Conservation (phyloP, 192 early-diverging fungal species). For the Coemansia erecta region DNA sequence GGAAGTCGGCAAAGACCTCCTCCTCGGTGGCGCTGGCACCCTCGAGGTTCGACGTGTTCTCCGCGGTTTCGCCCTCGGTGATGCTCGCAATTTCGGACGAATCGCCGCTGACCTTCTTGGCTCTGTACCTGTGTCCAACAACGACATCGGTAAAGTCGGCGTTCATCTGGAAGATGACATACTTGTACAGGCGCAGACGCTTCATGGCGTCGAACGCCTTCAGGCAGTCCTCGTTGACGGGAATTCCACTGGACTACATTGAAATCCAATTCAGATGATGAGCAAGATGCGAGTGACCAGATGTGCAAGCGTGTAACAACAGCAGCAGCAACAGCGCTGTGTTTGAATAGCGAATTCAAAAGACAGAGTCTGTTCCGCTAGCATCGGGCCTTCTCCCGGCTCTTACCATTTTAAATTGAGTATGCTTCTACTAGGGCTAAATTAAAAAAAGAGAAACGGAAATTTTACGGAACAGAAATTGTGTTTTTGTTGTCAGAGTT, state of each 20-base stretch:
- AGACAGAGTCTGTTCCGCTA: too few species aligned
- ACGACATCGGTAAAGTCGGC: conserved; percentile 66
- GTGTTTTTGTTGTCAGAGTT: too few species aligned
- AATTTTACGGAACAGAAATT: neutral
- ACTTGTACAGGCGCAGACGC: conserved; percentile 54
- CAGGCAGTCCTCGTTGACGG: conserved; percentile 61
- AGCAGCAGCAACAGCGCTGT: neutral
- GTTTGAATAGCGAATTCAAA: too few species aligned
- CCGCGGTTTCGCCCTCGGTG: conserved; percentile 59
- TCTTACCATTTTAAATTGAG: neutral
- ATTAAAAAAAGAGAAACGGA: neutral
- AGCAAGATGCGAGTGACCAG: neutral
- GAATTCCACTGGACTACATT: conserved; percentile 73
- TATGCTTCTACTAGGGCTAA: neutral
- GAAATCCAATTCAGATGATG: conserved; percentile 6
- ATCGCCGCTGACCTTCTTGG: conserved; percentile 13
- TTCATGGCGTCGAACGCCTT: conserved; percentile 71
- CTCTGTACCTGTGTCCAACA: conserved; percentile 39
- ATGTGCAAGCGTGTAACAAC: neutral
- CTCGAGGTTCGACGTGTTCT: conserved; percentile 10
- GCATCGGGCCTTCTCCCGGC: neutral
- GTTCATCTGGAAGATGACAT: conserved; percentile 80
- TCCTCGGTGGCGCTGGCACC: conserved; percentile 6
- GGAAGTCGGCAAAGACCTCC: conserved; percentile 67
- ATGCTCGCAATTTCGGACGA: neutral